phyloP scores from a whole-genome alignment of 2,329 filamentous ascomycete genomes.

The Aspergillus fumigatus region DNA sequence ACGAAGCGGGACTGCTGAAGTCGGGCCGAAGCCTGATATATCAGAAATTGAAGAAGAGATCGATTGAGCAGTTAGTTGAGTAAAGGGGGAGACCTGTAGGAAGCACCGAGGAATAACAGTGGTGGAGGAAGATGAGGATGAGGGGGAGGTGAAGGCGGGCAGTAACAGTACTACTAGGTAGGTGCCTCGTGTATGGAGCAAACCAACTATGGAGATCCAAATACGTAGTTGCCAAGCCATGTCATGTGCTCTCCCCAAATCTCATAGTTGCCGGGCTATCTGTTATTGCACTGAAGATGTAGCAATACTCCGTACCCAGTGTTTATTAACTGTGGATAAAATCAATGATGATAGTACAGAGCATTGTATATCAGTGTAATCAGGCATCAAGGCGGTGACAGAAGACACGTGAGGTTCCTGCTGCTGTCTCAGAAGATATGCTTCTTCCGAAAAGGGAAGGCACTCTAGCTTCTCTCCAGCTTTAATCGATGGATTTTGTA shows the following conservation, averaged over 20 bases:
- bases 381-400: not conserved
- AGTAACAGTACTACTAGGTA: not conserved
- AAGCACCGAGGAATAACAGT: not conserved
- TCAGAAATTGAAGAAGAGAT: not conserved
- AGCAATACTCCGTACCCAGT: too few species aligned
- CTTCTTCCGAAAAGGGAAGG: not conserved
- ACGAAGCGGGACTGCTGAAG: not conserved
- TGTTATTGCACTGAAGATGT: not conserved
- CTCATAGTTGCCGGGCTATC: not conserved
- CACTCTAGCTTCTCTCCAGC: not conserved
- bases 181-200: not conserved
- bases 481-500: not conserved
- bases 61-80: not conserved
- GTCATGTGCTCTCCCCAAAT: conserved; percentile 8
- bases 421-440: not conserved
- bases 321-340: not conserved
- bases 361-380: not conserved
- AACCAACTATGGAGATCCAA: not conserved
- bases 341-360: not conserved
- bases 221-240: conserved; percentile 8
- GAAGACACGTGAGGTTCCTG: not conserved
- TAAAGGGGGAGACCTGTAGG: not conserved
- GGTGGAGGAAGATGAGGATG: conserved; percentile 5
- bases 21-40: not conserved
- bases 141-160: conserved; percentile 6